Evolutionary conservation across 2,329 filamentous ascomycete species (phyloP), one percentile per base, ranked within the genome.

Genomic region (Pochonia chlamydosporia): DNA sequence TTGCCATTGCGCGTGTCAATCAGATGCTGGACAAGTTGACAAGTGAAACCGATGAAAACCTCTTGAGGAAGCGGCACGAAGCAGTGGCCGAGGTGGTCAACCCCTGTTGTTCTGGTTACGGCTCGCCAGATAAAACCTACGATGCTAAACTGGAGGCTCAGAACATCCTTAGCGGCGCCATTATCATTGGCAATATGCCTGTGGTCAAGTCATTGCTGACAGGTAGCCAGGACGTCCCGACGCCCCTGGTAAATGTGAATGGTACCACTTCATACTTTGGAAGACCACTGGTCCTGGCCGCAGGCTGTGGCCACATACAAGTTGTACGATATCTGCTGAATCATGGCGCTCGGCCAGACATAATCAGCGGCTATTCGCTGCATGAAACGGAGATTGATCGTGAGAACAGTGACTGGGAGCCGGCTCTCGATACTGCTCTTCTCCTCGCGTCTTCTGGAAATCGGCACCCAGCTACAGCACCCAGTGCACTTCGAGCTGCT

Each of bases 401-500:
- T 14, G 9, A 31, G 14, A 9, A 31, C 28, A 31, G 14, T 9
- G 28, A 31, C 28, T 31, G 28, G 28, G 14, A 31, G 8, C 28
- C 28, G 28, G 14, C 8, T 8, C 9, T 14, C 14, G 28, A 31
- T 14, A 9, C 28, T 14, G 28, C 28, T 8, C 28, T 31, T 31
- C 14, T 8, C 9, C 9, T 8, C 28, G 28, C 14, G 14, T 14
- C 9, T 8, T 31, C 14, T 31, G 28, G 28, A 31, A 31, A 31
- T 31, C 9, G 28, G 9, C 28, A 18, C 25, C 9, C 41, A 23
- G n/a, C 20, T 30, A 20, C 42, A 2, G 30, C 42, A n/a, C 42
- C 20, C 11, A 44, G 42, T 28, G 43, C 43, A 44, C 31, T 44
- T 18, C 43, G 23, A 14, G 43, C 43, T 21, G 43, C 33, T 14